A percentile compares a stretch with the other conserved stretches of the same genome.
phyloP scores from a whole-genome alignment of 2,329 filamentous ascomycete genomes.

The Immersiporthe knoxdaviesiana region DNA sequence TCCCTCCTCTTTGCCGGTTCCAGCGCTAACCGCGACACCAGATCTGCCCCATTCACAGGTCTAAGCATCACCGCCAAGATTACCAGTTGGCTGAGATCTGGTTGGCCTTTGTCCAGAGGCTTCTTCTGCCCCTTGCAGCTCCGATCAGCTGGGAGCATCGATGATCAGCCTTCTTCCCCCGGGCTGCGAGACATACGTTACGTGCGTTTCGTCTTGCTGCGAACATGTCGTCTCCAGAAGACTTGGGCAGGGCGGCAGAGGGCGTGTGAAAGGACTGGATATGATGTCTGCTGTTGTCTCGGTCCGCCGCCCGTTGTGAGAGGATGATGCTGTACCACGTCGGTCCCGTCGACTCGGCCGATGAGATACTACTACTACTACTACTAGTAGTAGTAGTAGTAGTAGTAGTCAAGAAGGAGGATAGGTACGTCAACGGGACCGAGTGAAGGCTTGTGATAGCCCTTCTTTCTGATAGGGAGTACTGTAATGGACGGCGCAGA shows the following conservation, averaged over 20 bases:
- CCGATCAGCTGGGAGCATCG: neutral
- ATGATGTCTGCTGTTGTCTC: neutral
- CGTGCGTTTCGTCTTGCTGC: neutral
- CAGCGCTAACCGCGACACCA: neutral
- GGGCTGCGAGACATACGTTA: neutral
- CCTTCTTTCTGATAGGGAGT: no score
- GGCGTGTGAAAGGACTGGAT: neutral
- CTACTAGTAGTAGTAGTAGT: no score
- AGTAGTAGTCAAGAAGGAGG: constrained; percentile 6
- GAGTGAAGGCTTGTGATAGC: neutral
- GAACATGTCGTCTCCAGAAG: neutral
- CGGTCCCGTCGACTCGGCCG: neutral
- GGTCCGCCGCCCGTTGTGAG: neutral
- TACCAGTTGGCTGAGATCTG: neutral
- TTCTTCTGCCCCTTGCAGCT: no score
- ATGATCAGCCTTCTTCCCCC: neutral
- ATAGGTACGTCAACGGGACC: neutral
- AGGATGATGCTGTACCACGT: constrained; percentile 10
- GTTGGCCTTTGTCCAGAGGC: neutral
- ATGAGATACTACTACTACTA: neutral
- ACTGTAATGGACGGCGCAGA: neutral
- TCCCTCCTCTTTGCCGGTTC: neutral
- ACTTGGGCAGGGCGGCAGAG: neutral
- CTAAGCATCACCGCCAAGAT: neutral
- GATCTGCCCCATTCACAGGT: neutral